Evolutionary conservation across 495 filamentous ascomycete genomes (phyloP).

Genomic region (Penicillium fimorum): DNA sequence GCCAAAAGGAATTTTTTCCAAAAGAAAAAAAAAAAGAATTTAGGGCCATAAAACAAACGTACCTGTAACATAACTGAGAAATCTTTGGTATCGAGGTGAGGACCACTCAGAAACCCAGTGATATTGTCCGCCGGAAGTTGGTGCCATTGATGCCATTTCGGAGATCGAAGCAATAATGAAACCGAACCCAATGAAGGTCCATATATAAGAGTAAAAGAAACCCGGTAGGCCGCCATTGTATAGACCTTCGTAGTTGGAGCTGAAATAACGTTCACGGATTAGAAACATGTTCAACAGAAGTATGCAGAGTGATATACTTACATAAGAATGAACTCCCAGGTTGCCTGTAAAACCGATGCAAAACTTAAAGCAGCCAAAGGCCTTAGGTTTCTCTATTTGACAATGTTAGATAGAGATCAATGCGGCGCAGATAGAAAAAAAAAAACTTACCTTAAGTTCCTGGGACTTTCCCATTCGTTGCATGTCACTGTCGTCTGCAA

Average conservation of each 20-base stretch:
- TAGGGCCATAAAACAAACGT: background rate
- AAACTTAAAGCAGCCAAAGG: conserved; percentile 29
- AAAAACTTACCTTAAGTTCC: conserved; percentile 20
- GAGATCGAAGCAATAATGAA: conserved; percentile 35
- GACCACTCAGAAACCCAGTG: conserved; percentile 54
- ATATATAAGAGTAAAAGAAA: conserved; percentile 36
- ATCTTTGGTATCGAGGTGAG: conserved; percentile 39
- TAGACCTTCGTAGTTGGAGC: conserved; percentile 20
- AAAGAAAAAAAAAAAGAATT: no score
- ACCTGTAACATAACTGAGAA: conserved; percentile 48
- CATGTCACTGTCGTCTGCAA: conserved; percentile 17
- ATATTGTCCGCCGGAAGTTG: conserved; percentile 43
- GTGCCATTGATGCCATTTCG: conserved; percentile 42
- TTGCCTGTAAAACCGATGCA: conserved; percentile 28
- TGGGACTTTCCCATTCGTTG: conserved; percentile 28
- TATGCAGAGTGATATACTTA: conserved; percentile 1
- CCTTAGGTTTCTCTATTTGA: conserved; percentile 24
- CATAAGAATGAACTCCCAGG: conserved; percentile 31
- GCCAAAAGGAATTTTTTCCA: no score
- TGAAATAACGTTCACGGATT: background rate
- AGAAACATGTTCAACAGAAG: background rate
- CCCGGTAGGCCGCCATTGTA: conserved; percentile 23
- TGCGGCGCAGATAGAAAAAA: background rate
- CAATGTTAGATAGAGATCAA: background rate
- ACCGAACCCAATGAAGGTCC: conserved; percentile 34